These are phyloP conservation scores for Wallacemonas sp. DNA, from an alignment of 208 protist genomes.

Conservation along the genomic window DNA sequence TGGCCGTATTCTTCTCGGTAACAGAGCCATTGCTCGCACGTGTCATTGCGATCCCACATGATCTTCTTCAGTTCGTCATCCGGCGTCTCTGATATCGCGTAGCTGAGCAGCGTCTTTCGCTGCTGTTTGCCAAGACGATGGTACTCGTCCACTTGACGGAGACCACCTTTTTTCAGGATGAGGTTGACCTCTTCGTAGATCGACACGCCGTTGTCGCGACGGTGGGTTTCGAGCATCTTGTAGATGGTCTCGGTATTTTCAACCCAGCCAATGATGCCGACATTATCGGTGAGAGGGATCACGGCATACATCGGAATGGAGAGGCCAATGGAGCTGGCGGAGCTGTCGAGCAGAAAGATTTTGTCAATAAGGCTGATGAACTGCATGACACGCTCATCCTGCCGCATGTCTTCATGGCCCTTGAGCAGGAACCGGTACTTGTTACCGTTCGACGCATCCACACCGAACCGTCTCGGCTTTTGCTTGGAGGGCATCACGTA, in stretches of 20 bases:
- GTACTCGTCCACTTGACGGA: slow-evolving; percentile 85
- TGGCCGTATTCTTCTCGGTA: slow-evolving; percentile 98
- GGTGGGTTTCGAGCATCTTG: slow-evolving; percentile 86
- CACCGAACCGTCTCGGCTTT: slow-evolving; percentile 97
- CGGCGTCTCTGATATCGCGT: slow-evolving; percentile 93
- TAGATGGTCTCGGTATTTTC: slow-evolving; percentile 97
- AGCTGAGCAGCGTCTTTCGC: slow-evolving; percentile 87
- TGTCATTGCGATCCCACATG: slow-evolving; percentile 97
- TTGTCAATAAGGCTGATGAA: slow-evolving; percentile 99
- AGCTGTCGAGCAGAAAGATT: slow-evolving; percentile 92
- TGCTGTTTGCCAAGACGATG: slow-evolving; percentile 75
- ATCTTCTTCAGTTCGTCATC: slow-evolving; percentile 95
- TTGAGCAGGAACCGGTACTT: slow-evolving; percentile 99
- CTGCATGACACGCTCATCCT: slow-evolving; percentile 99
- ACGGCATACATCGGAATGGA: slow-evolving; percentile 96
- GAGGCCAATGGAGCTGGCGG: slow-evolving; percentile 84
- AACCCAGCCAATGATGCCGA: slow-evolving; percentile 99
- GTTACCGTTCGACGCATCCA: slow-evolving; percentile 95
- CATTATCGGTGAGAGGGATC: slow-evolving; percentile 99
- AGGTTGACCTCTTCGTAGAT: slow-evolving; percentile 89
- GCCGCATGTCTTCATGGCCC: slow-evolving; percentile 97
- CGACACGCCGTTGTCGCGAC: slow-evolving; percentile 63
- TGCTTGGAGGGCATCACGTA: slow-evolving; percentile 99
- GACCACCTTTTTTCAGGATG: slow-evolving; percentile 66
- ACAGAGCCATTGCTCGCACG: slow-evolving; percentile 98